Evolutionary conservation across 441 rosid genomes (phyloP), one percentile per base, ranked within the genome.

Genomic region (Euphorbia corollata): DNA sequence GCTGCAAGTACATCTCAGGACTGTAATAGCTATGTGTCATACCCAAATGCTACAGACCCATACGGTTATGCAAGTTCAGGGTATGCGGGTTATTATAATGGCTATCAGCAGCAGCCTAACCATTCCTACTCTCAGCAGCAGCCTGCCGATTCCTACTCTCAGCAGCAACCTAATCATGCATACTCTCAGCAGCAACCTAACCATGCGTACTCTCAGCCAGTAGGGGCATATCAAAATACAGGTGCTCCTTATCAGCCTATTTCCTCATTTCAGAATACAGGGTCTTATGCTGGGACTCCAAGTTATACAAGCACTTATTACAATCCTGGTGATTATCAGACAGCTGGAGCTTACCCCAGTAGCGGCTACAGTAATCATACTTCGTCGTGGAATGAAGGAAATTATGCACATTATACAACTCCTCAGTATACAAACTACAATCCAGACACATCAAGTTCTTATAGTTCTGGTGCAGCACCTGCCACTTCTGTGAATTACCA

Each of bases 291-390:
- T 86, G 97, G 86, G 87, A 86, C 97, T 83, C 73, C 96, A 80
- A 86, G 91, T 90, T 86, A 90, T 92, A 78, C 99, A 82, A 80
- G 88, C 88, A 85, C 96, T 89, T 90, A 95, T 85, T 86, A 90
- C 92, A 86, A 85, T 90, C 90, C 97, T 86, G 95, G 83, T 92
- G 92, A 92, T 90, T 95, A 95, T 87, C 99, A 95, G 98, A 90
- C 95, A 79, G 80, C 93, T 81, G 92, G 92, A 85, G 91, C 90
- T 79, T 95, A 87, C 77, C 86, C 91, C 68, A 90, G 86, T 68
- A 82, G 83, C 71, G 80, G 86, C 67, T 90, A 90, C 83, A 77
- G 74, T 84, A 84, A 80, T 75, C 96, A 87, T 76, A 72, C 85
- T 23, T 61, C 88, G 67, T 68, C 81, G 27, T 83, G 84, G 87